A percentile compares a stretch with the other conserved stretches of the same genome.
Evolutionary conservation across 371 early-diverging fungal genomes (phyloP).

Genomic region (Mortierella sp.): DNA sequence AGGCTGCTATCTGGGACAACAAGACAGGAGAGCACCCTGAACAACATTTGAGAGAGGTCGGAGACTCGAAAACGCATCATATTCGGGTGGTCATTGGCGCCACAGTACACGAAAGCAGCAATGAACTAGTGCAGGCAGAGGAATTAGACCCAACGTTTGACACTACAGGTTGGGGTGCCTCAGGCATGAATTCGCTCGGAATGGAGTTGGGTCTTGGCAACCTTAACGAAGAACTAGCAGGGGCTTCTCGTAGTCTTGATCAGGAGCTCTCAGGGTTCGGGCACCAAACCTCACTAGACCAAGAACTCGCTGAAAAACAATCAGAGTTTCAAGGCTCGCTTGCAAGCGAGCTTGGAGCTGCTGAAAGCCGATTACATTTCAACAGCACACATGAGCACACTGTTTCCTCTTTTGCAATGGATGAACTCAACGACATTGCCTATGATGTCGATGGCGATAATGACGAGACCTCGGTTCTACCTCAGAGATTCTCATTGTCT

Average conservation of each 20-base stretch:
- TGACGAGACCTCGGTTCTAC: not conserved
- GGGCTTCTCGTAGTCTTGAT: slow-evolving; percentile 15
- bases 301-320: slow-evolving; percentile 6
- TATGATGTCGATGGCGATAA: not conserved
- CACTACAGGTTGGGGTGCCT: slow-evolving; percentile 5
- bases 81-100: not conserved
- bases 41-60: slow-evolving; percentile 4
- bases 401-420: not conserved
- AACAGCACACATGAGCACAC: not conserved
- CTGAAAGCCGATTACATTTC: not conserved
- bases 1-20: slow-evolving; percentile 49
- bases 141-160: slow-evolving; percentile 39
- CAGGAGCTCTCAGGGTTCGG: slow-evolving; percentile 4
- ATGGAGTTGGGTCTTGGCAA: slow-evolving; percentile 22
- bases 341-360: slow-evolving; percentile 19
- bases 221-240: slow-evolving; percentile 12
- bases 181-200: slow-evolving; percentile 18
- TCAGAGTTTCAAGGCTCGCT: slow-evolving; percentile 10
- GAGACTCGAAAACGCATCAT: not conserved
- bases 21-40: slow-evolving; percentile 42
- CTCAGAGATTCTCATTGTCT: slow-evolving; percentile 39
- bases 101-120: not conserved
- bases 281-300: slow-evolving; percentile 5
- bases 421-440: not conserved
- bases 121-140: not conserved